Conservation (phyloP, 1,284 basidiomycete species). For the Tilletia setariae region DNA sequence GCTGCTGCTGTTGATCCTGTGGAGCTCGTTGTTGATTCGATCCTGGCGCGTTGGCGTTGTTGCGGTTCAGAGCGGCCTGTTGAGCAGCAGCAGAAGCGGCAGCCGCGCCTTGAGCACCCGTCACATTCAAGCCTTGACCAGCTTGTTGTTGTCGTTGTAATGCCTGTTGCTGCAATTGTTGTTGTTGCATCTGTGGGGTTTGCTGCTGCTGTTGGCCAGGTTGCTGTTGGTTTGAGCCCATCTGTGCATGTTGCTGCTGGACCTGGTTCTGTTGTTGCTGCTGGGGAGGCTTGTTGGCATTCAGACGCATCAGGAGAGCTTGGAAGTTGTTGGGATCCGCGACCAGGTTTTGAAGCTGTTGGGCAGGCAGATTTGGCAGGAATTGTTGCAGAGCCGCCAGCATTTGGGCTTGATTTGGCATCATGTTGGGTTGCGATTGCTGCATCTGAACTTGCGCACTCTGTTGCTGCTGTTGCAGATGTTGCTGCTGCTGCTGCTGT, state of each 20-base stretch:
- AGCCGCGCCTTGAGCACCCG: slow-evolving; percentile 16
- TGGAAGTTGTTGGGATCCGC: not conserved
- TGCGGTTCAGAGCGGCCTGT: slow-evolving; percentile 23
- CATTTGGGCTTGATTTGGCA: slow-evolving; percentile 30
- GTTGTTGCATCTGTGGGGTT: slow-evolving; percentile 19
- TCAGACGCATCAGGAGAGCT: not conserved
- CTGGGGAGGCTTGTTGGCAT: not conserved
- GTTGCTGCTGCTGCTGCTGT: slow-evolving; percentile 17
- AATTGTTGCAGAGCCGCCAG: slow-evolving; percentile 31
- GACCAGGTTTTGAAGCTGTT: not conserved
- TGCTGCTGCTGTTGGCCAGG: slow-evolving; percentile 34
- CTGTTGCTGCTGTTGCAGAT: slow-evolving; percentile 23
- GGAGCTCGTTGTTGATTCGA: slow-evolving; percentile 23
- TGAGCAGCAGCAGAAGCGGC: slow-evolving; percentile 3
- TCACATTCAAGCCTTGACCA: slow-evolving; percentile 23
- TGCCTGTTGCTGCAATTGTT: slow-evolving; percentile 19
- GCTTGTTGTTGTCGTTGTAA: slow-evolving; percentile 26
- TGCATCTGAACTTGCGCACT: slow-evolving; percentile 21
- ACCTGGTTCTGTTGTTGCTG: slow-evolving; percentile 14
- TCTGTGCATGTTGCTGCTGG: slow-evolving; percentile 39
- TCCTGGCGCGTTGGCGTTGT: slow-evolving; percentile 22
- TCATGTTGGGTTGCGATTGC: slow-evolving; percentile 20
- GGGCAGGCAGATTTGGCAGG: not conserved
- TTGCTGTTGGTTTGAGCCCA: slow-evolving; percentile 31
- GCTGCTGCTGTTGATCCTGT: slow-evolving; percentile 19